A percentile compares a stretch with the other conserved stretches of the same genome.
Conservation (phyloP, 2,329 filamentous ascomycete species). For the Rhinocladiella mackenziei region DNA sequence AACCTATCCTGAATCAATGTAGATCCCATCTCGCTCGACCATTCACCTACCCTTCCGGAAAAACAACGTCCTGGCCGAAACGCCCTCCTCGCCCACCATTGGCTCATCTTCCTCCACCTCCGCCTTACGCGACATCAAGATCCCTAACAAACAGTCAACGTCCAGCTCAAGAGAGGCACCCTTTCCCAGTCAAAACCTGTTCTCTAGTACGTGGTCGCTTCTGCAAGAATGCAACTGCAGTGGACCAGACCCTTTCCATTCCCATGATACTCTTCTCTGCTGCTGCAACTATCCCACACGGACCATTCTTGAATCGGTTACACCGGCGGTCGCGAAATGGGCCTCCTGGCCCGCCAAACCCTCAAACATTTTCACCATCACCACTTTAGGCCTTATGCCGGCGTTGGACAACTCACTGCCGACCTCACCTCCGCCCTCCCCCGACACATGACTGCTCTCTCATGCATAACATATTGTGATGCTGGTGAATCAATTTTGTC, state of each 20-base stretch:
- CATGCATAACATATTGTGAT: constrained; percentile 25
- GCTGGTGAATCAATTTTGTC: constrained; percentile 18
- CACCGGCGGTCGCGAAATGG: no score
- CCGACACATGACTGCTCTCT: constrained; percentile 17
- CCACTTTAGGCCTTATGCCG: constrained; percentile 4
- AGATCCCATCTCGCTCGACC: no score
- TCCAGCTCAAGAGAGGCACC: no score
- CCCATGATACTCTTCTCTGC: background rate
- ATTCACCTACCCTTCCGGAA: no score
- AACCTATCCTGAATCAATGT: background rate
- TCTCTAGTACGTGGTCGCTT: background rate
- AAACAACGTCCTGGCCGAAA: background rate
- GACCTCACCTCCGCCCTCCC: constrained; percentile 4
- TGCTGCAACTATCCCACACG: constrained; percentile 7
- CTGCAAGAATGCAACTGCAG: background rate
- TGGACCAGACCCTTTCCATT: background rate
- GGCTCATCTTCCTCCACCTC: background rate
- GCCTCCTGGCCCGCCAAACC: background rate
- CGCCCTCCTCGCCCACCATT: background rate
- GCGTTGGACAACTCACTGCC: constrained; percentile 6
- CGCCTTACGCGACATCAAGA: no score
- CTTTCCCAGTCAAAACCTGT: no score
- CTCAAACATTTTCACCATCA: constrained; percentile 5
- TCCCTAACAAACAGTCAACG: no score
- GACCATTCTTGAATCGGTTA: constrained; percentile 19